phyloP scores from a whole-genome alignment of 2,329 filamentous ascomycete species.

The Diaporthe nobilis region DNA sequence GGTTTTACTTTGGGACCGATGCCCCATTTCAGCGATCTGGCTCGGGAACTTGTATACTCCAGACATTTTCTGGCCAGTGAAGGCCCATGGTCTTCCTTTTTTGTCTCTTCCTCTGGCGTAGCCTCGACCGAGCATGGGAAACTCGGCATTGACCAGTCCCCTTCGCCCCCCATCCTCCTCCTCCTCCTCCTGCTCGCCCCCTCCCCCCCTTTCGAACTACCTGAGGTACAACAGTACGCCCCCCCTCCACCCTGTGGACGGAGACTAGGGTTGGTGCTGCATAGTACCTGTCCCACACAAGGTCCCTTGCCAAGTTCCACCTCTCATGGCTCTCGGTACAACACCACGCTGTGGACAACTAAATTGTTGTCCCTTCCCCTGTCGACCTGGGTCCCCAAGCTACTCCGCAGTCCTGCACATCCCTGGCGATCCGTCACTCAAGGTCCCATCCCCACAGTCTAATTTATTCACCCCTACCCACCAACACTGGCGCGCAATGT shows the following conservation, averaged over 20 bases:
- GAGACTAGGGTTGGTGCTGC: slow-evolving; percentile 1
- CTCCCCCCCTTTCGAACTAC: not conserved
- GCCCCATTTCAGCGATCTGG: slow-evolving; percentile 5
- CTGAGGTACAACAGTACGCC: slow-evolving; percentile 13
- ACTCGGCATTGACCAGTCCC: slow-evolving; percentile 35
- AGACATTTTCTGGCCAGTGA: slow-evolving; percentile 35
- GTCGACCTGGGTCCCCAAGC: slow-evolving; percentile 42
- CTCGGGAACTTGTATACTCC: slow-evolving; percentile 34
- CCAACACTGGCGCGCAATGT: slow-evolving; percentile 54
- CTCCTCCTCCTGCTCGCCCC: not conserved
- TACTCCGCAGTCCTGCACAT: slow-evolving; percentile 46
- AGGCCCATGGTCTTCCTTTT: slow-evolving; percentile 16
- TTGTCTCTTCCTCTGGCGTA: slow-evolving; percentile 14
- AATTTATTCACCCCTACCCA: slow-evolving; percentile 40
- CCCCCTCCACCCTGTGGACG: slow-evolving; percentile 2
- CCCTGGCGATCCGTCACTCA: slow-evolving; percentile 43
- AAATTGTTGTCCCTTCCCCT: slow-evolving; percentile 27
- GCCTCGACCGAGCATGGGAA: slow-evolving; percentile 22
- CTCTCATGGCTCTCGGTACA: slow-evolving; percentile 26
- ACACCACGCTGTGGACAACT: slow-evolving; percentile 8
- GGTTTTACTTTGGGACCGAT: slow-evolving; percentile 32
- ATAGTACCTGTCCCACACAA: slow-evolving; percentile 4
- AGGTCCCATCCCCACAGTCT: slow-evolving; percentile 42
- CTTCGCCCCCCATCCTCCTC: slow-evolving; percentile 12
- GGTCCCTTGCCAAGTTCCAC: slow-evolving; percentile 31